Percentiles rank a stretch among this genome's conserved stretches.
phyloP scores from a whole-genome alignment of 1,139 yeast genomes.

The Kodamaea derodonti region DNA sequence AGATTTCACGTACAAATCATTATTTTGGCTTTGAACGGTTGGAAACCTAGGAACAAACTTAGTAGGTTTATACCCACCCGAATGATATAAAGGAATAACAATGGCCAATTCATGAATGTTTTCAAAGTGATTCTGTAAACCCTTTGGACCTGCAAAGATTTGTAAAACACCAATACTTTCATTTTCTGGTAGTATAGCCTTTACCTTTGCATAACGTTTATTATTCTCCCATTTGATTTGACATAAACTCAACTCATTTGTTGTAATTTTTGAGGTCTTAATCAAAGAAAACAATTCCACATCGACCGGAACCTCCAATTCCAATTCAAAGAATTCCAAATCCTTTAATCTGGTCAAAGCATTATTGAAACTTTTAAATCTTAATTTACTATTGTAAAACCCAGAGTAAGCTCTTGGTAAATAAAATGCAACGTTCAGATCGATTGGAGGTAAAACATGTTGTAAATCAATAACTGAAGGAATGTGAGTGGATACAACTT shows the following conservation, averaged over 20 bases:
- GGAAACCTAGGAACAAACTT: slow-evolving; percentile 72
- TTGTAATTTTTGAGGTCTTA: slow-evolving; percentile 48
- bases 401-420: slow-evolving; percentile 85
- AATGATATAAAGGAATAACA: slow-evolving; percentile 75
- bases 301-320: slow-evolving; percentile 64
- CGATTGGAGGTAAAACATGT: slow-evolving; percentile 81
- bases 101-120: slow-evolving; percentile 68
- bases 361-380: slow-evolving; percentile 67
- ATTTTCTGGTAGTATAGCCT: slow-evolving; percentile 72
- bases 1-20: slow-evolving; percentile 76
- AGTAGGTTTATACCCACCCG: slow-evolving; percentile 55
- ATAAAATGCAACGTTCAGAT: slow-evolving; percentile 71
- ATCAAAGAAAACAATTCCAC: slow-evolving; percentile 59
- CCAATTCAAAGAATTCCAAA: slow-evolving; percentile 75
- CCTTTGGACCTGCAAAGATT: slow-evolving; percentile 69
- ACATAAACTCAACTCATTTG: slow-evolving; percentile 58
- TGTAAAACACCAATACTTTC: slow-evolving; percentile 70
- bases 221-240: slow-evolving; percentile 72
- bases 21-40: slow-evolving; percentile 60
- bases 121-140: slow-evolving; percentile 55
- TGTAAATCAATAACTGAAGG: slow-evolving; percentile 78
- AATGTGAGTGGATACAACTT: slow-evolving; percentile 77
- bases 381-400: slow-evolving; percentile 56
- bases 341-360: slow-evolving; percentile 72
- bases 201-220: slow-evolving; percentile 67